Evolutionary conservation across 805 yeast species (phyloP), one percentile per base, ranked within the genome.

Genomic region (Yueomyces sinensis): DNA sequence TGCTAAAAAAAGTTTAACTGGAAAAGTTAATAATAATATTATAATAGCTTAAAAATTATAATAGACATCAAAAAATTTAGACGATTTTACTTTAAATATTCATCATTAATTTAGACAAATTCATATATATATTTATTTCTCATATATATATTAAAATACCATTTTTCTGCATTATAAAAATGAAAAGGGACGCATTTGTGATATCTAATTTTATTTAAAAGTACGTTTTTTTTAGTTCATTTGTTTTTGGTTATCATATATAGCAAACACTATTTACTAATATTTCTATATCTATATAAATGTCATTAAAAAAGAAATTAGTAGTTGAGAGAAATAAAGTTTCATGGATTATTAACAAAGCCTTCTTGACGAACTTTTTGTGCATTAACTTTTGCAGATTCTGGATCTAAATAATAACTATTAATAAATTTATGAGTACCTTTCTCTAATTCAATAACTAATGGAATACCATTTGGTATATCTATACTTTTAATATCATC

Each of bases 381-480:
- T 15, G 89, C 86, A 58, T 82, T 84, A 37, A 75, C 69, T 39
- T 72, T 74, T 28, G 91, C 91, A 40, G 70, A 74, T 56, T 78
- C 82, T 6, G 89, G 91, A 58, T 82, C 94, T 47, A 82, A 62
- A 61, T 81, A 82, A 51, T 68, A 72, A 68, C 70, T 53, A 59
- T 65, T 46, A 61, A 62, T 49, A 67, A 72, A 48, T 59, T 56
- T 52, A 64, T 65, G 41, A 19, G 46, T 43, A 17, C 61, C 47
- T 32, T 65, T 70, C 46, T 74, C 74, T 46, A 80, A 59, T 46
- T 75, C 76, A 44, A 80, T 62, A 33, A 75, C 76, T 57, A 82
- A 64, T 31, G 94, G 94, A 34, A 81, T 79, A 37, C 86, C 91
- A 50, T 84, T 82, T 20, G 93, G 91, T 36, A 82, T 78, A 61